Percentiles rank a stretch among this genome's conserved stretches.
phyloP scores from a whole-genome alignment of 2,329 filamentous ascomycete species.

The Fusarium proliferatum region DNA sequence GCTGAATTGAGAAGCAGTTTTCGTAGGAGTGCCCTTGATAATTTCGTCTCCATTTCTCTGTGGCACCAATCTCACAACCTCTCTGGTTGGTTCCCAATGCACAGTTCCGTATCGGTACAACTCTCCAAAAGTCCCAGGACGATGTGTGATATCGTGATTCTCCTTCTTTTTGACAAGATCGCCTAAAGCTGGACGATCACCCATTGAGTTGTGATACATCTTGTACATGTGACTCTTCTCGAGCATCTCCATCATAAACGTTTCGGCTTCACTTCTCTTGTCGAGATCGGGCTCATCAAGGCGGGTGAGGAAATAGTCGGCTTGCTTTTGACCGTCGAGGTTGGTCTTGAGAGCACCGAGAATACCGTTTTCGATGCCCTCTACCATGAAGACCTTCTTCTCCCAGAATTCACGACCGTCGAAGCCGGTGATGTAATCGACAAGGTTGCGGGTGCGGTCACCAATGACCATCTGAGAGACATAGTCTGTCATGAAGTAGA shows the following conservation, averaged over 20 bases:
- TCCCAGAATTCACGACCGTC: constrained; percentile 49
- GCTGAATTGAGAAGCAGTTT: background rate
- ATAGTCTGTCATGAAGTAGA: constrained; percentile 50
- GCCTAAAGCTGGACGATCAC: constrained; percentile 46
- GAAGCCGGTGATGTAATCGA: constrained; percentile 46
- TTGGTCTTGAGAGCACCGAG: constrained; percentile 48
- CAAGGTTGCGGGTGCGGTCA: constrained; percentile 49
- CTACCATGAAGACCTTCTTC: constrained; percentile 48
- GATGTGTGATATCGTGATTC: constrained; percentile 44
- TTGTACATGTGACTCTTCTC: constrained; percentile 52
- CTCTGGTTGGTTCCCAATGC: constrained; percentile 47
- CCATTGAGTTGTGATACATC: constrained; percentile 51
- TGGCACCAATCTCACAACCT: constrained; percentile 42
- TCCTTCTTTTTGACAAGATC: constrained; percentile 47
- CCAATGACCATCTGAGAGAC: constrained; percentile 52
- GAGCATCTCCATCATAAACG: constrained; percentile 49
- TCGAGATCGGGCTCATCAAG: constrained; percentile 47
- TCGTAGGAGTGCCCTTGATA: constrained; percentile 29
- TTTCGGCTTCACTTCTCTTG: constrained; percentile 44
- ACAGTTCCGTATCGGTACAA: constrained; percentile 51
- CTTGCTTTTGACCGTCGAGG: constrained; percentile 45
- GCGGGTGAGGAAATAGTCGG: constrained; percentile 47
- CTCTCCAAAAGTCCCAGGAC: constrained; percentile 50
- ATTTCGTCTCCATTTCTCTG: constrained; percentile 35
- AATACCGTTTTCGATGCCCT: constrained; percentile 48